phyloP scores from a whole-genome alignment of 73 alveolate genomes.

The Tetrahymena borealis region DNA sequence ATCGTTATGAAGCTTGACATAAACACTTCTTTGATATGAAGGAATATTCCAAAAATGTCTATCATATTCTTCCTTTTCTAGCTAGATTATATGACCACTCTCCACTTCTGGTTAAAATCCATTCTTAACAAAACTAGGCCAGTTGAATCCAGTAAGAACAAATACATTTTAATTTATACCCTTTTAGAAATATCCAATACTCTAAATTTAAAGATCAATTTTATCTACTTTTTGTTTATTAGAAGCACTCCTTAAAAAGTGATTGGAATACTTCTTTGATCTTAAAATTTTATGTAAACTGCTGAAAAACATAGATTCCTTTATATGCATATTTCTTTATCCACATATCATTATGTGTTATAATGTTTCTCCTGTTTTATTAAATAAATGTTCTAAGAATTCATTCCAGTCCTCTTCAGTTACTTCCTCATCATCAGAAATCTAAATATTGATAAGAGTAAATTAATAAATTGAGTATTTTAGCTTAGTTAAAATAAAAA shows the following conservation, averaged over 20 bases:
- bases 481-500: background rate
- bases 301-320: background rate
- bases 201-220: background rate
- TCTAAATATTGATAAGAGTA: too few species aligned
- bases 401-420: background rate
- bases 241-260: background rate
- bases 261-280: background rate
- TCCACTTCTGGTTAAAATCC: background rate
- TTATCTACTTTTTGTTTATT: background rate
- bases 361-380: background rate
- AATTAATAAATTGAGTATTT: too few species aligned
- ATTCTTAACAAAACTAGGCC: background rate
- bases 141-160: background rate
- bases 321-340: background rate
- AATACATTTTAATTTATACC: background rate
- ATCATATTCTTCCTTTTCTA: background rate
- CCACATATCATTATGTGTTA: background rate
- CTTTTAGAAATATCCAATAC: background rate
- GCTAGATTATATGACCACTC: background rate
- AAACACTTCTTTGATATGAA: background rate
- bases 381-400: background rate
- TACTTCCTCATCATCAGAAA: background rate
- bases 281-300: background rate
- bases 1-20: background rate
- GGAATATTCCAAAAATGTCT: background rate